Evolutionary conservation across 2,329 filamentous ascomycete species (phyloP).

Genomic region (Ceratocystis alfenasii): DNA sequence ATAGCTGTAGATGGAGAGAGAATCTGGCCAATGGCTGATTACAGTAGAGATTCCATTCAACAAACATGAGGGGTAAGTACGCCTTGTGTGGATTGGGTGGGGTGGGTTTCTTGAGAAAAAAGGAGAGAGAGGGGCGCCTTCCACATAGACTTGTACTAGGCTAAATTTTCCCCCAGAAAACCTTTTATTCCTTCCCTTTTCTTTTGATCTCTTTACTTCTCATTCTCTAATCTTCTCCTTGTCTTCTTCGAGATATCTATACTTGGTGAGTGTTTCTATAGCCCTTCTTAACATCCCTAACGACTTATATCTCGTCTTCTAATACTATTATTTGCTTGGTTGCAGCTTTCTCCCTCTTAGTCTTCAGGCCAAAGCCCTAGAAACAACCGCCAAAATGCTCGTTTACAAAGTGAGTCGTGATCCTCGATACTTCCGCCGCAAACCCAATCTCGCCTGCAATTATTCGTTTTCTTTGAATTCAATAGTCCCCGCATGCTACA

Average conservation of each 20-base stretch:
- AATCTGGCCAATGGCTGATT: too few relatives aligned
- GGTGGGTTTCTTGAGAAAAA: background rate
- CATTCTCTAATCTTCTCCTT: conserved; percentile 24
- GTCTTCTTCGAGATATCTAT: conserved; percentile 23
- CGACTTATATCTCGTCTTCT: background rate
- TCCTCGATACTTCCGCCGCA: background rate
- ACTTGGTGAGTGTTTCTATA: conserved; percentile 16
- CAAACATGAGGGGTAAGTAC: too few relatives aligned
- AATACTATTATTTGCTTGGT: background rate
- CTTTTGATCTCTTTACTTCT: conserved; percentile 13
- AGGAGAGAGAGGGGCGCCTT: background rate
- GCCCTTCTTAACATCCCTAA: conserved; percentile 17
- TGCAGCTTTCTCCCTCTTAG: background rate
- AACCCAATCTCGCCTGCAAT: background rate
- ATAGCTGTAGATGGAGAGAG: too few relatives aligned
- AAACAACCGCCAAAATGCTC: conserved; percentile 50
- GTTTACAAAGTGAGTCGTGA: conserved; percentile 51
- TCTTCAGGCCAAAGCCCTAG: conserved; percentile 13
- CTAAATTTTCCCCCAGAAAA: conserved; percentile 17
- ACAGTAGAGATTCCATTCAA: too few relatives aligned
- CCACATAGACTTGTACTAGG: background rate
- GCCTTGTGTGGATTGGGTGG: background rate
- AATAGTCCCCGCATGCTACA: background rate
- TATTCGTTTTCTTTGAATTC: background rate
- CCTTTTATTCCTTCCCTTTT: conserved; percentile 15